phyloP scores from a whole-genome alignment of 2,329 filamentous ascomycete species.

The Penicillium sp. region DNA sequence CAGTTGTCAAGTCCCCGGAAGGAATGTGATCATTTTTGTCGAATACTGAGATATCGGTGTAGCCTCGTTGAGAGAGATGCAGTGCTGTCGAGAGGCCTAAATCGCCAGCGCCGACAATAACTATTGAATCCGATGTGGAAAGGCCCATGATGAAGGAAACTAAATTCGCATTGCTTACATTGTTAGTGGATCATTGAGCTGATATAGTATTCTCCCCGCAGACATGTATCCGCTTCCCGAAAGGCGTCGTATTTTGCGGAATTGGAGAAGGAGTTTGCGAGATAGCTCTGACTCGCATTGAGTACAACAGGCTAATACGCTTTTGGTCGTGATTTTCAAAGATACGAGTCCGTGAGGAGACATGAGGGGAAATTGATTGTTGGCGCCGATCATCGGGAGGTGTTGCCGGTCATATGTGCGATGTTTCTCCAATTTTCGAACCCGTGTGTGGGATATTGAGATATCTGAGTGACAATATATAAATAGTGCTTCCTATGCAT shows the following conservation, averaged over 20 bases:
- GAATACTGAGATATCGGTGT: conserved; percentile 6
- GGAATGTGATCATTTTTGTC: neutral
- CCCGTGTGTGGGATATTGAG: too few relatives aligned
- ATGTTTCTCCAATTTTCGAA: neutral
- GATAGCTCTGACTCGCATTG: neutral
- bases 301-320: neutral
- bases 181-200: conserved; percentile 1
- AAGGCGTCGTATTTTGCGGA: conserved; percentile 12
- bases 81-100: conserved; percentile 13
- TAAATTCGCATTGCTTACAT: neutral
- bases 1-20: conserved; percentile 3
- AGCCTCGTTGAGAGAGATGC: conserved; percentile 6
- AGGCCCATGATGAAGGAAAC: conserved; percentile 17
- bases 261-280: neutral
- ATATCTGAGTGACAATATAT: too few relatives aligned
- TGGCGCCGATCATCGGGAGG: neutral
- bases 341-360: neutral
- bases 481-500: too few relatives aligned
- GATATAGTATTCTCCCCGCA: conserved; percentile 16
- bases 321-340: neutral
- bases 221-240: conserved; percentile 1
- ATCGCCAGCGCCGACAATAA: conserved; percentile 9
- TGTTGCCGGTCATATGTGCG: neutral
- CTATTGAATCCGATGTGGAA: conserved; percentile 10
- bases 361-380: conserved; percentile 3